Evolutionary conservation across 345 rosid genomes (phyloP).

Genomic region (Rhizophora mangle): DNA sequence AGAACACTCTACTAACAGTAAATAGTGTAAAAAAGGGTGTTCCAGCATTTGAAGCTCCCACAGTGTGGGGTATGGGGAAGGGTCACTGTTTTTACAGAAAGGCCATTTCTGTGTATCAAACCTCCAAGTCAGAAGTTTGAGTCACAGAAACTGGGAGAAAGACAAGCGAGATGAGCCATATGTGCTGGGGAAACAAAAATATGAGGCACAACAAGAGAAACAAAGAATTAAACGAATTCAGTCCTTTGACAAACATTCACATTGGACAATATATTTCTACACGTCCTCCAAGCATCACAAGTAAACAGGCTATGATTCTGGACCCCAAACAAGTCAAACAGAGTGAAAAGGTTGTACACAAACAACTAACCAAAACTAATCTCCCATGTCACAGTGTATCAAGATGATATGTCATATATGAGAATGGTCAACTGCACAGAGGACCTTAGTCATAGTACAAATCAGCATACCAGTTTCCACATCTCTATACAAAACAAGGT

Average conservation of each 20-base stretch:
- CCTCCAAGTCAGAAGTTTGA: too few relatives aligned
- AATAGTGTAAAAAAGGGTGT: neutral
- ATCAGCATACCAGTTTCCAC: too few relatives aligned
- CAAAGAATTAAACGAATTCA: neutral
- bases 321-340: neutral
- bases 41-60: neutral
- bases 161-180: too few relatives aligned
- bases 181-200: neutral
- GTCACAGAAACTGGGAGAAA: too few relatives aligned
- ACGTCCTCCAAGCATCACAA: neutral
- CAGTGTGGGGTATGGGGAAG: too few relatives aligned
- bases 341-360: neutral
- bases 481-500: too few relatives aligned
- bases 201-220: neutral
- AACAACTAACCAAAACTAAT: neutral
- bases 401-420: neutral
- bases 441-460: too few relatives aligned
- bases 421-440: neutral
- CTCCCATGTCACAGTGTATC: neutral
- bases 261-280: neutral
- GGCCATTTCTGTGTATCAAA: too few relatives aligned
- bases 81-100: too few relatives aligned
- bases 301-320: neutral
- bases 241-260: neutral
- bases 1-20: neutral